A percentile compares a stretch with the other conserved stretches of the same genome.
Evolutionary conservation across 305 asterid genomes (phyloP).

Genomic region (Solanum aculeatissimum): DNA sequence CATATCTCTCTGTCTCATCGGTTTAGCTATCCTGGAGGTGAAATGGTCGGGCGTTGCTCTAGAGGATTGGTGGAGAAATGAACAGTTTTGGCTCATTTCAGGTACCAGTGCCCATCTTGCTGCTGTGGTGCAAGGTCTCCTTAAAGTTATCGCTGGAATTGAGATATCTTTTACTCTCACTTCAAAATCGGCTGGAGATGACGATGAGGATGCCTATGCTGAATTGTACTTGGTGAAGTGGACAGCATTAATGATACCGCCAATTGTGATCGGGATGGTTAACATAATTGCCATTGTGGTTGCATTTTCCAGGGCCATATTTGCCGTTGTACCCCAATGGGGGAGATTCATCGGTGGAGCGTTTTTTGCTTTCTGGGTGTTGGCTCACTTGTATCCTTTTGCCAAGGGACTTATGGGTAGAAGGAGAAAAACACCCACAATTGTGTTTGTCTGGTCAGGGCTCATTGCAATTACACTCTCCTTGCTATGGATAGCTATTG

Average conservation of each 20-base stretch:
- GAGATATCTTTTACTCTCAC: conserved; percentile 38
- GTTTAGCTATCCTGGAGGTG: conserved; percentile 33
- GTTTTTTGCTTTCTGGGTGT: conserved; percentile 42
- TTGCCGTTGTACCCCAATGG: conserved; percentile 25
- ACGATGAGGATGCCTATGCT: conserved; percentile 23
- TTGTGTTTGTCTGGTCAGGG: conserved; percentile 45
- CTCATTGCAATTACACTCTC: conserved; percentile 40
- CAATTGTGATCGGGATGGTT: conserved; percentile 36
- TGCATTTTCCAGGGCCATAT: conserved; percentile 32
- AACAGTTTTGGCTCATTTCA: conserved; percentile 44
- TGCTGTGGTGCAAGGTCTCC: conserved; percentile 40
- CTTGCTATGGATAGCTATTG: conserved; percentile 27
- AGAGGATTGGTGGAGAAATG: conserved; percentile 50
- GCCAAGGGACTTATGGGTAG: conserved; percentile 49
- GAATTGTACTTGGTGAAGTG: conserved; percentile 38
- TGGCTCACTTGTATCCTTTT: conserved; percentile 42
- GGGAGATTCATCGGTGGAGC: conserved; percentile 39
- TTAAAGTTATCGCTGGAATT: conserved; percentile 43
- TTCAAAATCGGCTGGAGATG: conserved; percentile 25
- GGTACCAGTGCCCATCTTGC: conserved; percentile 46
- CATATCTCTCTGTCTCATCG: conserved; percentile 26
- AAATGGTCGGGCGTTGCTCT: conserved; percentile 34
- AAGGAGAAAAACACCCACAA: conserved; percentile 34
- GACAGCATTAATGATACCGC: conserved; percentile 40
- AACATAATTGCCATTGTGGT: conserved; percentile 31